These are phyloP conservation scores for Claviceps sp. DNA, from an alignment of 2,329 filamentous ascomycete species.

Conservation along the genomic window DNA sequence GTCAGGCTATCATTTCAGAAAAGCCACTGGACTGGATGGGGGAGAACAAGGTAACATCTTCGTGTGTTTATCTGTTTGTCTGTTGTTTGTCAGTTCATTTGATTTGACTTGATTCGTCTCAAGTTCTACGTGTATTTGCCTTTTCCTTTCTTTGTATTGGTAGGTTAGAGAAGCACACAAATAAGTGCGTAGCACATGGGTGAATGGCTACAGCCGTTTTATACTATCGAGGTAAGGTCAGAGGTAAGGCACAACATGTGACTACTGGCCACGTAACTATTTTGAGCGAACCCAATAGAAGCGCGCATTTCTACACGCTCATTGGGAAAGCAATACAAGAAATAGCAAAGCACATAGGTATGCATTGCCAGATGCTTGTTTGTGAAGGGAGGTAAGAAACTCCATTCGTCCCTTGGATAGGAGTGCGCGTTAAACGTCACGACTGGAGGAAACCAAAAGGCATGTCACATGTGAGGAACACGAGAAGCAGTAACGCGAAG, in stretches of 20 bases:
- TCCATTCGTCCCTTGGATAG: too few species aligned
- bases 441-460: not conserved
- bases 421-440: too few species aligned
- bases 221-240: constrained; percentile 36
- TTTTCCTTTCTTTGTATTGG: constrained; percentile 6
- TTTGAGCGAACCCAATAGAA: not conserved
- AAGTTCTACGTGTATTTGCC: not conserved
- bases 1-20: not conserved
- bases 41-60: constrained; percentile 1
- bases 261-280: constrained; percentile 18
- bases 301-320: too few species aligned
- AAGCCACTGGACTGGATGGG: constrained; percentile 11
- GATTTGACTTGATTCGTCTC: not conserved
- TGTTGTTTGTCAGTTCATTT: not conserved
- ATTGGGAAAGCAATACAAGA: too few species aligned
- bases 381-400: too few species aligned
- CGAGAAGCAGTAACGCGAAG: not conserved
- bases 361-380: too few species aligned
- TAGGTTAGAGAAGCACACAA: constrained; percentile 5
- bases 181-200: constrained; percentile 2
- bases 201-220: constrained; percentile 1
- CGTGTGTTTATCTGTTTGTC: not conserved
- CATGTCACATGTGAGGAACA: not conserved
- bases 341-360: too few species aligned
- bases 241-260: constrained; percentile 35